Conservation (phyloP, 1,139 yeast genomes). For the Saccharomyces hybrid region DNA sequence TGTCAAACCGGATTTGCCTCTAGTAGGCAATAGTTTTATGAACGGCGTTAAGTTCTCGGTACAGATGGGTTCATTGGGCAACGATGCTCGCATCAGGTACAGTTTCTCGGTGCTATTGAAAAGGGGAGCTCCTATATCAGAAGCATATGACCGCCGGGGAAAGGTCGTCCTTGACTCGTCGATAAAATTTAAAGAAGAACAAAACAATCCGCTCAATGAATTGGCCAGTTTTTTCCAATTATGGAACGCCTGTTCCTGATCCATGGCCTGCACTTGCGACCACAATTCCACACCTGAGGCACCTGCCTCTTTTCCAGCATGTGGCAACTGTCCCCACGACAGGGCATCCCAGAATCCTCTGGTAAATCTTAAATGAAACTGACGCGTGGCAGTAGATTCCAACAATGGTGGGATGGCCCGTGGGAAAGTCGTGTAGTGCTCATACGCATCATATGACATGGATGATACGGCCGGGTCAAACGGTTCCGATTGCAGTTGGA, state of each 20-base stretch:
- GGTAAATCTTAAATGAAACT: conserved; percentile 75
- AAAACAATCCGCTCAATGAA: conserved; percentile 81
- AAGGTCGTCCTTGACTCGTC: conserved; percentile 72
- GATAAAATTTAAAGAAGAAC: conserved; percentile 88
- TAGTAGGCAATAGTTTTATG: conserved; percentile 79
- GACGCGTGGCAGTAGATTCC: conserved; percentile 57
- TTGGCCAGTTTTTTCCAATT: conserved; percentile 71
- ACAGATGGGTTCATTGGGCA: conserved; percentile 94
- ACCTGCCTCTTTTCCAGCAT: conserved; percentile 64
- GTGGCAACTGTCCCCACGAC: conserved; percentile 78
- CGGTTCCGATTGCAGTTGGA: conserved; percentile 50
- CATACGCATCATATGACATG: conserved; percentile 23
- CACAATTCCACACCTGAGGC: conserved; percentile 95
- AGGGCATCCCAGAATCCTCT: conserved; percentile 96
- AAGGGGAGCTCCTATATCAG: conserved; percentile 21
- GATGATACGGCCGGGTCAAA: conserved; percentile 29
- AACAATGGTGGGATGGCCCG: conserved; percentile 73
- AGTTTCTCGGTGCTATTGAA: conserved; percentile 32
- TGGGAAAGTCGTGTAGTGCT: conserved; percentile 74
- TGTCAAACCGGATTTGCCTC: conserved; percentile 85
- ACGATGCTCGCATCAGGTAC: conserved; percentile 68
- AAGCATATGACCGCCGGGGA: conserved; percentile 46
- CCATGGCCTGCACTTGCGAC: conserved; percentile 69
- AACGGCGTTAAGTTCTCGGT: conserved; percentile 96
- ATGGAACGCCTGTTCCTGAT: conserved; percentile 45